phyloP scores from a whole-genome alignment of 1,284 basidiomycete genomes.

The Rhizoctonia solani region DNA sequence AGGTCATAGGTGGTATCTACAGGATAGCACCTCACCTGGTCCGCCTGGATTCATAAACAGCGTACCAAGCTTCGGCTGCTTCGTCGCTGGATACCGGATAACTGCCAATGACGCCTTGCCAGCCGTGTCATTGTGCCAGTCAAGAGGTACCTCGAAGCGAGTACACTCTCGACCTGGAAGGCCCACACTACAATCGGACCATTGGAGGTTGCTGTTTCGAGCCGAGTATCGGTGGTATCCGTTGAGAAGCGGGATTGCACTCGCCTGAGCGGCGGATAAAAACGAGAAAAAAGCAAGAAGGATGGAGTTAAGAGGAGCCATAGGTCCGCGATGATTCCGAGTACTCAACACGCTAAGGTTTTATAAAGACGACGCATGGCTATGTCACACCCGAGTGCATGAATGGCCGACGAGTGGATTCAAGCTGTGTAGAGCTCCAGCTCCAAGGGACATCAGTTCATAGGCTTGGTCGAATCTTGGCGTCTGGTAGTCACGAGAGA shows the following conservation, averaged over 20 bases:
- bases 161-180: background rate
- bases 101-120: conserved; percentile 18
- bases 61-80: conserved; percentile 8
- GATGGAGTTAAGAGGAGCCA: background rate
- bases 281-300: background rate
- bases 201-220: background rate
- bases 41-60: conserved; percentile 28
- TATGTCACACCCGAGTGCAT: too few species aligned
- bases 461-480: too few species aligned
- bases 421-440: too few species aligned
- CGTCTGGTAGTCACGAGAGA: too few species aligned
- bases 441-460: too few species aligned
- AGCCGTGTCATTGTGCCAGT: background rate
- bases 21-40: conserved; percentile 1
- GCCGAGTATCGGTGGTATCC: background rate
- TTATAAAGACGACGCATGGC: too few species aligned
- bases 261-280: background rate
- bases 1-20: too few species aligned
- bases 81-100: background rate
- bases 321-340: too few species aligned
- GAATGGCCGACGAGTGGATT: too few species aligned
- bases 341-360: too few species aligned
- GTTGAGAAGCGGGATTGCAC: background rate
- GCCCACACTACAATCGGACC: background rate
- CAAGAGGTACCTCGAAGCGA: conserved; percentile 5